Percentiles rank a stretch among this genome's conserved stretches.
phyloP scores from a whole-genome alignment of 2,329 filamentous ascomycete species.

The Bertia moriformis region DNA sequence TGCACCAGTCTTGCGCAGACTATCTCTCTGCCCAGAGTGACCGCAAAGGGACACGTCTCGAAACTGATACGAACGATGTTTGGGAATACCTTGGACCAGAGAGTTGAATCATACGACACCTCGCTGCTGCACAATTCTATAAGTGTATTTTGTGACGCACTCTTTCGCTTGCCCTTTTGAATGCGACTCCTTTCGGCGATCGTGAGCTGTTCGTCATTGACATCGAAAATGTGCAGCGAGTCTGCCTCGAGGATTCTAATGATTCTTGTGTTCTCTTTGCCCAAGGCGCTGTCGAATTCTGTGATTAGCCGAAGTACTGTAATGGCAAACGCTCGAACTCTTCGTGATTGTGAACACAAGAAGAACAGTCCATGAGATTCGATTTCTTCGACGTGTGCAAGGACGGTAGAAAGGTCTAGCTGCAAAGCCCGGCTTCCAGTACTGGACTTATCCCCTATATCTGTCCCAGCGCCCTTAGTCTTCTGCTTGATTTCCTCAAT shows the following conservation, averaged over 20 bases:
- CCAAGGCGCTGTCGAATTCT: conserved; percentile 81
- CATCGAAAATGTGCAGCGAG: conserved; percentile 74
- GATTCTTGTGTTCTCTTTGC: conserved; percentile 53
- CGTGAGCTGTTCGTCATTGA: conserved; percentile 81
- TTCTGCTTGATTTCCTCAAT: conserved; percentile 90
- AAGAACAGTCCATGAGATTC: conserved; percentile 97
- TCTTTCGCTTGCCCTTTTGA: conserved; percentile 76
- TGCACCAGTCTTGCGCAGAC: conserved; percentile 85
- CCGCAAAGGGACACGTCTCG: conserved; percentile 79
- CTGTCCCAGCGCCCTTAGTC: conserved; percentile 55
- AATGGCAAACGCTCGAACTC: conserved; percentile 79
- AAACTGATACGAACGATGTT: conserved; percentile 84
- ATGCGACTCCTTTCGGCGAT: conserved; percentile 84
- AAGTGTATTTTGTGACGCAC: conserved; percentile 69
- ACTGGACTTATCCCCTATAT: conserved; percentile 44
- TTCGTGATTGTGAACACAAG: conserved; percentile 82
- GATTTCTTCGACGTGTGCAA: conserved; percentile 89
- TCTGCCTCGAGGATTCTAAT: conserved; percentile 88
- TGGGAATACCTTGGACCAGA: conserved; percentile 97
- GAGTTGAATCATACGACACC: conserved; percentile 78
- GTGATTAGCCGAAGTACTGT: conserved; percentile 82
- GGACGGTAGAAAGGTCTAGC: conserved; percentile 73
- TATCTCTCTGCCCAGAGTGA: conserved; percentile 78
- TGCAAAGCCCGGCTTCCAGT: conserved; percentile 61
- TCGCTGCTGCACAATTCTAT: conserved; percentile 94